A percentile compares a stretch with the other conserved stretches of the same genome.
These are phyloP conservation scores for Chaetomium sp. DNA, from an alignment of 2,329 filamentous ascomycete species.

Conservation along the genomic window DNA sequence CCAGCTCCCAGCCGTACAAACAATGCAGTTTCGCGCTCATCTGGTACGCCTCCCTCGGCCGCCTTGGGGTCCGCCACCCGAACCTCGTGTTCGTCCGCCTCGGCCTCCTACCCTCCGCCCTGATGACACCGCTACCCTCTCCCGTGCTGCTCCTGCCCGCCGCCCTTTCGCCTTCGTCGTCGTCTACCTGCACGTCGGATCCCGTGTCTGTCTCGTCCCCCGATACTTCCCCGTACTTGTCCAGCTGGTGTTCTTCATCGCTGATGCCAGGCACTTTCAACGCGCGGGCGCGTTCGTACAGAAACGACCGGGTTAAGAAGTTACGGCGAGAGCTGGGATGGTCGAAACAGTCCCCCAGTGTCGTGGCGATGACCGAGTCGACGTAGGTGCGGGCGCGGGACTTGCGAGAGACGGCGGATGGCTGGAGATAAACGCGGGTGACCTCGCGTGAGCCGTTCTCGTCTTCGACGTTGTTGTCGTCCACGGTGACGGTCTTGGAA, in stretches of 20 bases:
- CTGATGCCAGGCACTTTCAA: not conserved
- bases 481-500: not conserved
- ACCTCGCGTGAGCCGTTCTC: not conserved
- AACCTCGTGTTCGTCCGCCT: not conserved
- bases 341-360: slow-evolving; percentile 41
- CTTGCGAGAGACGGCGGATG: not conserved
- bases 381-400: slow-evolving; percentile 32
- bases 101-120: not conserved
- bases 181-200: not conserved
- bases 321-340: slow-evolving; percentile 46
- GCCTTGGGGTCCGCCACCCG: slow-evolving; percentile 9
- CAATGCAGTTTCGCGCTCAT: slow-evolving; percentile 65
- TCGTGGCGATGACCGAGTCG: slow-evolving; percentile 41
- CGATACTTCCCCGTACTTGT: not conserved
- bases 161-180: not conserved
- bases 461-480: not conserved
- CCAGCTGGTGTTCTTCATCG: not conserved
- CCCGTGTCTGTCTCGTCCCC: not conserved
- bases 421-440: not conserved
- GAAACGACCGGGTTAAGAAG: slow-evolving; percentile 58
- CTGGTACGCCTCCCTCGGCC: slow-evolving; percentile 46
- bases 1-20: slow-evolving; percentile 46
- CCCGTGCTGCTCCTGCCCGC: not conserved
- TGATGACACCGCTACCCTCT: not conserved
- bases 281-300: slow-evolving; percentile 53